Conservation (phyloP, 2,329 filamentous ascomycete genomes). For the Fusarium secorum region DNA sequence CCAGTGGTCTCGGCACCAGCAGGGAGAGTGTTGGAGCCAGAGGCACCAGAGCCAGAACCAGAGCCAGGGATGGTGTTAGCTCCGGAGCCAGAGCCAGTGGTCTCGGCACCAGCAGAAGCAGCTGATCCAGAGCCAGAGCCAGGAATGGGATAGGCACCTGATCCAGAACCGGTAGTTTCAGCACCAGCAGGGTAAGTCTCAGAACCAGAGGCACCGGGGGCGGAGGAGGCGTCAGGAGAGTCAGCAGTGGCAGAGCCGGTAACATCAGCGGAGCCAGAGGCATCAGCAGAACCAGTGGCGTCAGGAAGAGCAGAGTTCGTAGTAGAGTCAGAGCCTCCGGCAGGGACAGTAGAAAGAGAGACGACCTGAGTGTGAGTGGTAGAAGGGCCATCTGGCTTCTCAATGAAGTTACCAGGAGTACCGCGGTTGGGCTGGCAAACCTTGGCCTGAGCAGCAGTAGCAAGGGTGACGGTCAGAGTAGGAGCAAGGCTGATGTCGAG, state of each 20-base stretch:
- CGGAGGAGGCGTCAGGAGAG: not conserved
- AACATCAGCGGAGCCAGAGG: not conserved
- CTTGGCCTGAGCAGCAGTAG: conserved; percentile 23
- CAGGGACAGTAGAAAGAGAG: conserved; percentile 8
- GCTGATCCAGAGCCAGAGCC: no score
- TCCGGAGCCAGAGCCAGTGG: not conserved
- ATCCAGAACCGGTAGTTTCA: not conserved
- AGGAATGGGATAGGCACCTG: not conserved
- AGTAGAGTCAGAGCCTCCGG: not conserved
- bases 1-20: not conserved
- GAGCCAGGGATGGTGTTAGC: not conserved
- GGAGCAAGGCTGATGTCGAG: conserved; percentile 51
- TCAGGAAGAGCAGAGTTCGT: not conserved
- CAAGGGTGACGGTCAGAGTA: conserved; percentile 51
- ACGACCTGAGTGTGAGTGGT: not conserved
- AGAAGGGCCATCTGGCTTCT: not conserved
- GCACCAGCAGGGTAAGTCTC: not conserved
- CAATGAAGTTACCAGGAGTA: conserved; percentile 17
- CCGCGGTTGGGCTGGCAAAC: conserved; percentile 34
- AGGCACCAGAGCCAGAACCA: not conserved
- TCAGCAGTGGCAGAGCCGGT: not conserved
- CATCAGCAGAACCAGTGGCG: not conserved
- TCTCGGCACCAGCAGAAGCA: not conserved
- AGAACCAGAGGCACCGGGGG: not conserved
- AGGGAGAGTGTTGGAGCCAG: no score